Evolutionary conservation across 202 grass and related monocot species (phyloP), one percentile per base, ranked within the genome.

Genomic region (Schoenoplectus tabernaemontani): DNA sequence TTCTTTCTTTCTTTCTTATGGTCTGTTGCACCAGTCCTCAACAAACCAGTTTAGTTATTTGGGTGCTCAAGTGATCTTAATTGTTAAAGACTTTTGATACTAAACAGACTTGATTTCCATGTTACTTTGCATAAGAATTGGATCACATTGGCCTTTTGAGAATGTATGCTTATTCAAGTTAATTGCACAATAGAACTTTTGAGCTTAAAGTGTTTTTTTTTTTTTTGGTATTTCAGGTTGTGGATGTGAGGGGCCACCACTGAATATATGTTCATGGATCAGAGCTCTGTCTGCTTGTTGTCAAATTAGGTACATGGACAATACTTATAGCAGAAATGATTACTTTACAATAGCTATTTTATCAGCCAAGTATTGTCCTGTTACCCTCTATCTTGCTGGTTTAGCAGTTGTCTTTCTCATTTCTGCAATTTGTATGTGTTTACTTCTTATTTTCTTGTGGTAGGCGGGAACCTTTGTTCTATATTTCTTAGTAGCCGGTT

Each of bases 251-350:
- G 84, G 87, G 60, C 95, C 89, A 59, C 95, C 91, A 62, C 70
- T 75, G 82, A 94, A 98, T 62, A 92, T 98, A 76, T 80, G 73
- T 84, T 86, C 83, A 81, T 94, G 84, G 87, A 87, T 98, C 81
- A 90, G 81, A 86, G 13, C 91, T 87, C 51, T 89, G 53, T 94
- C 91, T 22, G 83, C 88, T 68, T 92, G 89, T 86, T 89, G 87
- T 86, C 93, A 89, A 84, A 83, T 98, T 47, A 92, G 89, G 91
- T 92, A 92, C 10, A 71, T 73, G 47, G 26, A 2, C 44, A 53
- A 1, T 66, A 66, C 4, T 32, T 4, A 16, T 62, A 32, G 24
- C 24, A 13, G 4, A 23, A 2, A 57, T 5, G 54, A 23, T 23
- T 64, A 64, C 8, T 15, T 39, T 28, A 48, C 42, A 9, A 50